These are phyloP conservation scores for Rubia yunnanensis DNA, from an alignment of 257 asterid genomes.

Conservation along the genomic window DNA sequence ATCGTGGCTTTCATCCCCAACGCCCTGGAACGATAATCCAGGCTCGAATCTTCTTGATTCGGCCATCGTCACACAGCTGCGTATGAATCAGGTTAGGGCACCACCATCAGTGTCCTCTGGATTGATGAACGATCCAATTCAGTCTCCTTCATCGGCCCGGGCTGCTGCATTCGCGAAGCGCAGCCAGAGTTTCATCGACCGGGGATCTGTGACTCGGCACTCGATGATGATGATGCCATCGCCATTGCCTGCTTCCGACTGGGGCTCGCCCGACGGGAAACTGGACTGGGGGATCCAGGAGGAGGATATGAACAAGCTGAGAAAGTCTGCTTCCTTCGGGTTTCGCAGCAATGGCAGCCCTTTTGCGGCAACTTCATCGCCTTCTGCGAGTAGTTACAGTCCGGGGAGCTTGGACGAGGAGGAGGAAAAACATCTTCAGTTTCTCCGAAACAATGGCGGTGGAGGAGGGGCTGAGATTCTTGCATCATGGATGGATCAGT, in stretches of 20 bases:
- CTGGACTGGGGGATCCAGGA: constrained; percentile 37
- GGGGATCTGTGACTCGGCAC: constrained; percentile 13
- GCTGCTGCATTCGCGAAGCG: constrained; percentile 36
- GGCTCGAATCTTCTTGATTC: constrained; percentile 24
- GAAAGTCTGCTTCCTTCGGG: constrained; percentile 41
- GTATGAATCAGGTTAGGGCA: constrained; percentile 23
- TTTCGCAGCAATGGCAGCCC: constrained; percentile 20
- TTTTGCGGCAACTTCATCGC: constrained; percentile 5
- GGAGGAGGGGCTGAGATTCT: constrained; percentile 10
- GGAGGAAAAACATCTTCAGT: background rate
- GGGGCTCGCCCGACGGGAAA: constrained; percentile 44
- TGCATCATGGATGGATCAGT: constrained; percentile 28
- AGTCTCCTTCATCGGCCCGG: constrained; percentile 18
- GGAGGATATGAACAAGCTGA: constrained; percentile 32
- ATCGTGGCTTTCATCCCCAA: constrained; percentile 25
- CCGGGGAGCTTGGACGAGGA: background rate
- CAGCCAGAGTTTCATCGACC: constrained; percentile 37
- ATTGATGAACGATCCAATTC: constrained; percentile 20
- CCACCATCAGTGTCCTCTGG: constrained; percentile 23
- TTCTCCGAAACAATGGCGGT: constrained; percentile 10
- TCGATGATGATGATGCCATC: constrained; percentile 22
- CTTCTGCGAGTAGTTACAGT: background rate
- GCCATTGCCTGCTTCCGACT: constrained; percentile 17
- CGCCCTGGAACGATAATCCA: constrained; percentile 15
- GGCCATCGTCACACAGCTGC: constrained; percentile 17